phyloP scores from a whole-genome alignment of 23 red algal genomes.

The Chondrus crispus region DNA sequence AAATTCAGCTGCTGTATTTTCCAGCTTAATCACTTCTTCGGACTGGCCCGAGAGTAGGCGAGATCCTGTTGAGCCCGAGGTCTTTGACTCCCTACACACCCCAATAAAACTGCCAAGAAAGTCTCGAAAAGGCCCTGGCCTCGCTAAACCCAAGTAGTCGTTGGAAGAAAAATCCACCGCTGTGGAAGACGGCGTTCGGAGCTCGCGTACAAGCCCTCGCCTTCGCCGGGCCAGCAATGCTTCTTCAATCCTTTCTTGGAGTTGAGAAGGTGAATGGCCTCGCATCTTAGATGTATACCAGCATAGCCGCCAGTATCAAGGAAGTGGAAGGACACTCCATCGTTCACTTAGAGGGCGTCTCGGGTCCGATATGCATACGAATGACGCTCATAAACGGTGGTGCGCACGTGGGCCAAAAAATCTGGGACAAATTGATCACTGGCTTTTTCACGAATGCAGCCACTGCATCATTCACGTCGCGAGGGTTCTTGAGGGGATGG shows the following conservation, averaged over 20 bases:
- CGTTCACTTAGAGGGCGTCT: no score
- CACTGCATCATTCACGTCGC: no score
- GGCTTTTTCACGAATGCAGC: no score
- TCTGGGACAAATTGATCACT: no score
- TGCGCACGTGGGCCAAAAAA: no score
- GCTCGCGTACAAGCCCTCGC: conserved; percentile 22
- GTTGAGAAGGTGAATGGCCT: no score
- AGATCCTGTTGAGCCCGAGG: conserved; percentile 86
- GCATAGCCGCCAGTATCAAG: no score
- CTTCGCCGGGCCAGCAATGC: not conserved
- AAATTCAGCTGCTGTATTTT: conserved; percentile 52
- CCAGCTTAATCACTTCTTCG: conserved; percentile 27
- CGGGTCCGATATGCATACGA: no score
- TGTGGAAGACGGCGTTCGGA: conserved; percentile 4
- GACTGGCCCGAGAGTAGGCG: conserved; percentile 88
- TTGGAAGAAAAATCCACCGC: conserved; percentile 93
- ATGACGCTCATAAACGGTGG: no score
- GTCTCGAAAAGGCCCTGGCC: not conserved
- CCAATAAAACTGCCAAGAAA: conserved; percentile 3
- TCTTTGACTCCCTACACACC: not conserved
- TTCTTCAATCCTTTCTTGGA: not conserved
- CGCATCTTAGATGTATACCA: no score
- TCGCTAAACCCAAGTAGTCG: conserved; percentile 89
- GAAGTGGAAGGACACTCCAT: no score
- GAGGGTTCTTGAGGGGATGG: no score